phyloP scores from a whole-genome alignment of 1,284 basidiomycete species.

The Tilletia caries region DNA sequence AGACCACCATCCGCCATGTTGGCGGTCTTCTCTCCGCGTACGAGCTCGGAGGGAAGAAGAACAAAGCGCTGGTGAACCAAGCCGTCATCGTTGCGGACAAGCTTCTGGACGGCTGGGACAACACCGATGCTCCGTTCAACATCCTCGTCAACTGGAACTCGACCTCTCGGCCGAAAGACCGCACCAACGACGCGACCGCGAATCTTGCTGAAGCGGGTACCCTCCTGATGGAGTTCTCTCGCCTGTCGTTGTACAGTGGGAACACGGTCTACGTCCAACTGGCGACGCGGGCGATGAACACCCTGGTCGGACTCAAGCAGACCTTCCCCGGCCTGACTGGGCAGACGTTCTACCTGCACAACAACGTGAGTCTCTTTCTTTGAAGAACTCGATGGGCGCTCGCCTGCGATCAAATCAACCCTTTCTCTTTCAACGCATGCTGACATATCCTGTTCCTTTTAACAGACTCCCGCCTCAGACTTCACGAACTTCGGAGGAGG shows the following conservation, averaged over 20 bases:
- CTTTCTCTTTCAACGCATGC: no score
- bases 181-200: slow-evolving; percentile 15
- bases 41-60: slow-evolving; percentile 38
- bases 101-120: slow-evolving; percentile 39
- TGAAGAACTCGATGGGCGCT: no score
- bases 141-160: slow-evolving; percentile 35
- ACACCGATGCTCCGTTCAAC: slow-evolving; percentile 41
- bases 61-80: slow-evolving; percentile 36
- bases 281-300: slow-evolving; percentile 33
- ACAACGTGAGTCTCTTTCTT: slow-evolving; percentile 21
- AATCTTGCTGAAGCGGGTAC: slow-evolving; percentile 42
- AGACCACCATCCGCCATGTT: slow-evolving; percentile 47
- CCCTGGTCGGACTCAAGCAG: slow-evolving; percentile 26
- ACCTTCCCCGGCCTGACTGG: slow-evolving; percentile 33
- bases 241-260: slow-evolving; percentile 35
- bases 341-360: slow-evolving; percentile 18
- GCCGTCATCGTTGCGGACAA: slow-evolving; percentile 37
- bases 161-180: slow-evolving; percentile 20
- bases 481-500: slow-evolving; percentile 48
- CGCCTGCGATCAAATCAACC: no score
- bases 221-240: slow-evolving; percentile 40
- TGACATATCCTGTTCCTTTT: no score
- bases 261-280: slow-evolving; percentile 32
- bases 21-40: slow-evolving; percentile 43
- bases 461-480: slow-evolving; percentile 24